Evolutionary conservation across 441 rosid species (phyloP).

Genomic region (Erodium trifolium): DNA sequence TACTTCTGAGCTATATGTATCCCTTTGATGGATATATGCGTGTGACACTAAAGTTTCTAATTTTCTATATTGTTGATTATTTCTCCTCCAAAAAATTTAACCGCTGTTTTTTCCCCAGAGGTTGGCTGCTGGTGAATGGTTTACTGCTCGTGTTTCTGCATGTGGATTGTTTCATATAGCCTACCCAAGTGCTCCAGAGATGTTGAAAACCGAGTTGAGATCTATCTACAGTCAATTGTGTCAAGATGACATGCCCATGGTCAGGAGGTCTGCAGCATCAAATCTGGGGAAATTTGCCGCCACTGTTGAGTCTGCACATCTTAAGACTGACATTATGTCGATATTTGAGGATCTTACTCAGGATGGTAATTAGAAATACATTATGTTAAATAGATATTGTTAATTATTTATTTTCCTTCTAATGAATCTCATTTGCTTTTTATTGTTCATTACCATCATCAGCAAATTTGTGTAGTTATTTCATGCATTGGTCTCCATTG

Average conservation of each 20-base stretch:
- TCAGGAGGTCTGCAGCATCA: conserved; percentile 88
- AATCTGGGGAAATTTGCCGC: conserved; percentile 93
- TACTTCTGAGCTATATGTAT: no score
- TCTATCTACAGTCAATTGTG: conserved; percentile 63
- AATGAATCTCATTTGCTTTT: no score
- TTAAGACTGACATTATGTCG: conserved; percentile 74
- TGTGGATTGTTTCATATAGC: conserved; percentile 89
- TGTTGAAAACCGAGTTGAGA: conserved; percentile 62
- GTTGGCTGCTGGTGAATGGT: conserved; percentile 89
- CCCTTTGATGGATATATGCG: no score
- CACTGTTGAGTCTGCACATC: conserved; percentile 62
- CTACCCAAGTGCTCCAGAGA: conserved; percentile 68
- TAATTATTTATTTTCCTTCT: no score
- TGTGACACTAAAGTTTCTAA: background rate
- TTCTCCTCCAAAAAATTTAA: background rate
- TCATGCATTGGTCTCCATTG: no score
- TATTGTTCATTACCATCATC: no score
- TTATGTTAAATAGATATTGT: background rate
- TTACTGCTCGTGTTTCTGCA: conserved; percentile 87
- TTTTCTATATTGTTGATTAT: conserved; percentile 1
- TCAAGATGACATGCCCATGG: conserved; percentile 99
- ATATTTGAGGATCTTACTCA: conserved; percentile 82
- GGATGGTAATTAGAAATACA: conserved; percentile 47
- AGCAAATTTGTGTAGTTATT: no score
- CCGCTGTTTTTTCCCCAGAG: conserved; percentile 36